Conservation (phyloP, 2,329 filamentous ascomycete genomes). For the Calonectria pseudoreteaudii region DNA sequence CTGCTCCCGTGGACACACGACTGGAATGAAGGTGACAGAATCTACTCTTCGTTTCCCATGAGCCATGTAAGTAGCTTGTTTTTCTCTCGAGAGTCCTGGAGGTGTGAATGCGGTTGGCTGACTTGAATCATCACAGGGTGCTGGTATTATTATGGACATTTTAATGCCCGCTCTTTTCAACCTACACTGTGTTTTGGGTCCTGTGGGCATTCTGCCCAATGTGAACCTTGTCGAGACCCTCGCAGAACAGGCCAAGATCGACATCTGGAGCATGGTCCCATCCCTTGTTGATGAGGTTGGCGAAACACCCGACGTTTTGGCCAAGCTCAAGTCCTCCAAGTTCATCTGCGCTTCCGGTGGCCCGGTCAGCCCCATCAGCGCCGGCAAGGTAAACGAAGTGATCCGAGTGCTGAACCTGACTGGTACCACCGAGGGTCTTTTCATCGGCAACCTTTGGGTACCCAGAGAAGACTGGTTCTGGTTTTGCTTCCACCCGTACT, state of each 20-base stretch:
- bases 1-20: conserved; percentile 44
- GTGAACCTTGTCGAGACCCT: conserved; percentile 49
- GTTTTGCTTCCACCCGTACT: conserved; percentile 49
- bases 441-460: conserved; percentile 47
- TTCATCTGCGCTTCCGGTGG: conserved; percentile 52
- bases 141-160: conserved; percentile 56
- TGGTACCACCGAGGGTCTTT: conserved; percentile 49
- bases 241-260: conserved; percentile 48
- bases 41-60: conserved; percentile 53
- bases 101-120: background rate
- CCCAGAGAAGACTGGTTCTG: conserved; percentile 46
- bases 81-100: background rate
- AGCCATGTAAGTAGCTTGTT: conserved; percentile 42
- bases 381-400: conserved; percentile 46
- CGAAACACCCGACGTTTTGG: conserved; percentile 45
- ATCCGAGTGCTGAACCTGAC: conserved; percentile 49
- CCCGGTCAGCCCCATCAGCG: conserved; percentile 45
- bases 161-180: conserved; percentile 51
- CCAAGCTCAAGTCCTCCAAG: conserved; percentile 47
- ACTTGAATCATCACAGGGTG: conserved; percentile 44
- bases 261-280: conserved; percentile 53
- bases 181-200: conserved; percentile 51
- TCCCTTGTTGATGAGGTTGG: conserved; percentile 50
- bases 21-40: conserved; percentile 44
- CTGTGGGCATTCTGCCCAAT: conserved; percentile 49